Evolutionary conservation across 495 filamentous ascomycete species (phyloP).

Genomic region (Opeltia flavorubescens): DNA sequence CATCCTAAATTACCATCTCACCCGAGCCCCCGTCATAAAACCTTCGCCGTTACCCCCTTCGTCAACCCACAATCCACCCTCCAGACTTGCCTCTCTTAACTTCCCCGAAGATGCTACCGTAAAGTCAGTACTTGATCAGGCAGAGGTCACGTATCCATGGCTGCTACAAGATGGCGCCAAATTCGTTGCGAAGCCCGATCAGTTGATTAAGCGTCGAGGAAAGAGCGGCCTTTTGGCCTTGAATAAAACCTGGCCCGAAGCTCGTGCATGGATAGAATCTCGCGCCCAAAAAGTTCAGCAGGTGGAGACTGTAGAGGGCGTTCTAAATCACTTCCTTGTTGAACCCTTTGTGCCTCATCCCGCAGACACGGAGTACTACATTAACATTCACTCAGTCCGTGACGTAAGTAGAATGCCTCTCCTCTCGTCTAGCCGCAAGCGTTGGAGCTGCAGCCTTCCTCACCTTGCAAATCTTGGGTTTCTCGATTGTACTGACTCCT

Average conservation of each 20-base stretch:
- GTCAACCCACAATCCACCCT: conserved; percentile 78
- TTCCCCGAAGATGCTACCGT: conserved; percentile 81
- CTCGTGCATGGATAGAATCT: conserved; percentile 81
- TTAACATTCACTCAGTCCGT: conserved; percentile 88
- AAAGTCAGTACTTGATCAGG: conserved; percentile 81
- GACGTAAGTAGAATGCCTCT: conserved; percentile 46
- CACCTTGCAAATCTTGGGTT: not conserved
- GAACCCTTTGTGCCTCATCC: conserved; percentile 97
- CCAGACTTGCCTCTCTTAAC: conserved; percentile 80
- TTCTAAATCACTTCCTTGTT: conserved; percentile 87
- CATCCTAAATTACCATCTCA: conserved; percentile 99
- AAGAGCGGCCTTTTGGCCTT: conserved; percentile 94
- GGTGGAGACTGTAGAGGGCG: conserved; percentile 83
- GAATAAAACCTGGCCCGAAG: conserved; percentile 95
- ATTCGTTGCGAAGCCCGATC: conserved; percentile 99
- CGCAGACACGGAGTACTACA: conserved; percentile 90
- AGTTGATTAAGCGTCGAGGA: conserved; percentile 96
- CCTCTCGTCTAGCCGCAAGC: not conserved
- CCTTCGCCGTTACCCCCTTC: conserved; percentile 79
- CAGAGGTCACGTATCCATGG: conserved; percentile 92
- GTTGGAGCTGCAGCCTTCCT: too few relatives aligned
- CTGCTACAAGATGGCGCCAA: conserved; percentile 64
- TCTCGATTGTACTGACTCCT: too few relatives aligned
- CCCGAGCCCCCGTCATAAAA: conserved; percentile 93
- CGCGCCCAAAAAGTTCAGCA: conserved; percentile 79